A percentile compares a stretch with the other conserved stretches of the same genome.
These are phyloP conservation scores for Penicillium tannophilum DNA, from an alignment of 495 filamentous ascomycete species.

Conservation along the genomic window DNA sequence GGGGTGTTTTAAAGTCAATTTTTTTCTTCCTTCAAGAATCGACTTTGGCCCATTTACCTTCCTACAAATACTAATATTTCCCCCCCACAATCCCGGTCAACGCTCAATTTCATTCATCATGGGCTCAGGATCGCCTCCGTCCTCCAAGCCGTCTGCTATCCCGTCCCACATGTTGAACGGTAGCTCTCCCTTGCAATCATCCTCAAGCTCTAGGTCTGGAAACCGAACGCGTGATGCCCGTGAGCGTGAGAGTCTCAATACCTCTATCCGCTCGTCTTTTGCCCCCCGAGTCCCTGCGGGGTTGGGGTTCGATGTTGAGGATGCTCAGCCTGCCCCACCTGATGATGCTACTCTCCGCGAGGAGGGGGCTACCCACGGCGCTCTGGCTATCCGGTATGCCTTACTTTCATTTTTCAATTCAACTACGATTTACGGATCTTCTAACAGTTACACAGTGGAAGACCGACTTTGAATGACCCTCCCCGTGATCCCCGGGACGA, in stretches of 20 bases:
- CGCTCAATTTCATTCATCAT: constrained; percentile 24
- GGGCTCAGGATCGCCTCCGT: constrained; percentile 44
- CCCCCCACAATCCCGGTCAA: background rate
- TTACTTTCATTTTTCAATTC: background rate
- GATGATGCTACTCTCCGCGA: constrained; percentile 24
- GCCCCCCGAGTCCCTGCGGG: constrained; percentile 43
- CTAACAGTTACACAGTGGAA: constrained; percentile 18
- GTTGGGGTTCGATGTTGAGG: constrained; percentile 38
- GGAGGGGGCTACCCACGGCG: constrained; percentile 16
- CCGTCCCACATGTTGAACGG: constrained; percentile 54
- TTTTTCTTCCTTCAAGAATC: background rate
- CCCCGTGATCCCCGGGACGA: constrained; percentile 77
- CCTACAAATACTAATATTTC: background rate
- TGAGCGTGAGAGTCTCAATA: constrained; percentile 53
- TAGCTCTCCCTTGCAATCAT: constrained; percentile 41
- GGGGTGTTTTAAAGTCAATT: background rate
- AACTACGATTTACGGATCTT: background rate
- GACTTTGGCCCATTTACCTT: background rate
- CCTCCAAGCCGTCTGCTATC: constrained; percentile 48
- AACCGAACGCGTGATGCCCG: constrained; percentile 41
- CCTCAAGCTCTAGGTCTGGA: constrained; percentile 19
- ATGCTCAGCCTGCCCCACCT: constrained; percentile 11
- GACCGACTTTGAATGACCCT: constrained; percentile 58
- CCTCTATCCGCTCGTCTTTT: constrained; percentile 56
- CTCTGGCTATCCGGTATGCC: constrained; percentile 36